Conservation (phyloP, 1,284 basidiomycete species). For the Paramarasmius palmivorus region DNA sequence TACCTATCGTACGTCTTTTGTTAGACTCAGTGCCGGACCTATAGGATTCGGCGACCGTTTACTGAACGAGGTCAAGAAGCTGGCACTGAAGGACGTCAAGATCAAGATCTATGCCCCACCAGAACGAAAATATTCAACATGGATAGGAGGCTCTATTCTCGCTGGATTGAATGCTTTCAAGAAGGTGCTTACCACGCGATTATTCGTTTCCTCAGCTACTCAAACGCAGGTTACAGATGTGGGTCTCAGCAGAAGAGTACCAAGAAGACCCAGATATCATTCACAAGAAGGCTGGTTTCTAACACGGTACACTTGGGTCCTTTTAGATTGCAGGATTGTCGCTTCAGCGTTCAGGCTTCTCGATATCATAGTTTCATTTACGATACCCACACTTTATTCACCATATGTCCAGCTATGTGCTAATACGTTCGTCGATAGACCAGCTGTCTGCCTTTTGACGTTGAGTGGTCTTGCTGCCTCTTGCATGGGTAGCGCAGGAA, state of each 20-base stretch:
- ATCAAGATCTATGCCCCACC: slow-evolving; percentile 99
- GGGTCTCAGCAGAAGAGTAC: slow-evolving; percentile 99
- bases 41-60: slow-evolving; percentile 95
- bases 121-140: slow-evolving; percentile 99
- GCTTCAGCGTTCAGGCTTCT: slow-evolving; percentile 16
- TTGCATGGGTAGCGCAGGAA: too few species aligned
- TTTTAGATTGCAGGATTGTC: slow-evolving; percentile 11
- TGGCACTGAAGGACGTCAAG: slow-evolving; percentile 96
- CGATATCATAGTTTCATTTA: slow-evolving; percentile 18
- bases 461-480: background rate
- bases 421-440: background rate
- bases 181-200: slow-evolving; percentile 63
- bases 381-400: slow-evolving; percentile 25
- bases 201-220: background rate
- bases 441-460: too few species aligned
- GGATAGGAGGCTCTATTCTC: slow-evolving; percentile 97
- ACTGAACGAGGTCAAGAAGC: slow-evolving; percentile 93
- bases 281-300: slow-evolving; percentile 88
- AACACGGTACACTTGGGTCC: slow-evolving; percentile 16
- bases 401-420: background rate
- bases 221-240: slow-evolving; percentile 70
- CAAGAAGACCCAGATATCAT: slow-evolving; percentile 99
- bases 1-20: slow-evolving; percentile 7
- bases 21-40: slow-evolving; percentile 6
- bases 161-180: slow-evolving; percentile 97